phyloP scores from a whole-genome alignment of 2,329 filamentous ascomycete genomes.

The Botrytis pseudocinerea region DNA sequence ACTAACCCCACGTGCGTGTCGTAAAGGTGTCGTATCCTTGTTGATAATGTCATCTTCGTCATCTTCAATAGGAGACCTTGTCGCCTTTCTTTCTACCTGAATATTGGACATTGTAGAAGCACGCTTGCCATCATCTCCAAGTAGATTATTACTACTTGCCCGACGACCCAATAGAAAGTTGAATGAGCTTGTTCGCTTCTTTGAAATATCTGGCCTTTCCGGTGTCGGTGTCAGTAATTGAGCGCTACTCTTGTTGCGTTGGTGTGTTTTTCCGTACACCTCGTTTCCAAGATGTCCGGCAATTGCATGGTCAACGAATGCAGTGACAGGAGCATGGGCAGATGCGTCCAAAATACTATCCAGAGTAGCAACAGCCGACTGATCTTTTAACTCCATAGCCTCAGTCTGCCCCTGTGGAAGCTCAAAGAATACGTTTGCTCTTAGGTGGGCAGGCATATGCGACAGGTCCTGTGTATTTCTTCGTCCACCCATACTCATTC shows the following conservation, averaged over 20 bases:
- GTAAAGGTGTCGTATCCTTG: constrained; percentile 31
- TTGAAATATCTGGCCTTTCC: constrained; percentile 32
- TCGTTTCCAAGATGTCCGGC: constrained; percentile 74
- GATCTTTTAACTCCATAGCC: constrained; percentile 63
- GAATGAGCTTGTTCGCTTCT: constrained; percentile 51
- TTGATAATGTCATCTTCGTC: constrained; percentile 34
- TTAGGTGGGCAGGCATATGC: constrained; percentile 75
- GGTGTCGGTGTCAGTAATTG: constrained; percentile 41
- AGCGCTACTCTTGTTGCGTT: constrained; percentile 50
- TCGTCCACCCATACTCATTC: constrained; percentile 39
- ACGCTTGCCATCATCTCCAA: constrained; percentile 30
- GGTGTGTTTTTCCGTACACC: constrained; percentile 65
- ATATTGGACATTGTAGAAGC: constrained; percentile 33
- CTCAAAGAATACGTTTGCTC: constrained; percentile 92
- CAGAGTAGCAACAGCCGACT: constrained; percentile 84
- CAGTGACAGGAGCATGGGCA: constrained; percentile 80
- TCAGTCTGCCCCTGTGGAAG: constrained; percentile 54
- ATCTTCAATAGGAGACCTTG: constrained; percentile 30
- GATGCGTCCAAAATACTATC: constrained; percentile 92
- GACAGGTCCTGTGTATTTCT: constrained; percentile 44
- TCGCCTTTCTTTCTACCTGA: constrained; percentile 29
- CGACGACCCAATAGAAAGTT: constrained; percentile 45
- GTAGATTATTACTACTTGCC: constrained; percentile 32
- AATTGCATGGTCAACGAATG: constrained; percentile 87
- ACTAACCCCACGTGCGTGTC: constrained; percentile 26